A percentile compares a stretch with the other conserved stretches of the same genome.
Conservation (phyloP, 495 filamentous ascomycete species). For the Neurospora sublineolata region DNA sequence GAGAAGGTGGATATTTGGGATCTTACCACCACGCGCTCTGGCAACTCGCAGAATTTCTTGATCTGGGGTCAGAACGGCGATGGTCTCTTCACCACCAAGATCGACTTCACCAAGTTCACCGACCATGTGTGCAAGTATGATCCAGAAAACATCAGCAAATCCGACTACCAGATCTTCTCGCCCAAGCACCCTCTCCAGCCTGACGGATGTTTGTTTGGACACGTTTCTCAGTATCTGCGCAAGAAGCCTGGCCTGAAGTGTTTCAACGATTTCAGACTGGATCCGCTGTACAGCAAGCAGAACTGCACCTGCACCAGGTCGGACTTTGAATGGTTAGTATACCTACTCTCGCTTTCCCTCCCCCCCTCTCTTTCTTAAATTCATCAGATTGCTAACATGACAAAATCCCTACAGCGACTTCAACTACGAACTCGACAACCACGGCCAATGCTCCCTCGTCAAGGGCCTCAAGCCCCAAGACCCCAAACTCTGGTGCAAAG, state of each 20-base stretch:
- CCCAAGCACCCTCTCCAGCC: conserved; percentile 67
- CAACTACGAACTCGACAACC: conserved; percentile 71
- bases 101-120: conserved; percentile 77
- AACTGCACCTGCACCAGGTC: conserved; percentile 73
- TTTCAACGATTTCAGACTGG: conserved; percentile 62
- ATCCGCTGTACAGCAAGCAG: conserved; percentile 50
- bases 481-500: conserved; percentile 49
- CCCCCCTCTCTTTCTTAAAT: neutral
- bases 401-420: conserved; percentile 55
- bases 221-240: conserved; percentile 78
- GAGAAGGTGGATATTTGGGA: conserved; percentile 56
- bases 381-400: neutral
- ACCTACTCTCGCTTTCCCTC: neutral
- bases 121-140: conserved; percentile 57
- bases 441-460: conserved; percentile 67
- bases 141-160: conserved; percentile 46
- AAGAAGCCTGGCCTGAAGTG: conserved; percentile 65
- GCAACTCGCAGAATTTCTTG: conserved; percentile 78
- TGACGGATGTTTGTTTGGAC: conserved; percentile 82
- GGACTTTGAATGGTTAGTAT: conserved; percentile 90
- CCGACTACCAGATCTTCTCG: conserved; percentile 72
- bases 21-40: conserved; percentile 80
- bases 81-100: conserved; percentile 55
- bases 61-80: conserved; percentile 63
- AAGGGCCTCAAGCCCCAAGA: conserved; percentile 56